Evolutionary conservation across 2,329 filamentous ascomycete species (phyloP).

Genomic region (Pyrenophora teres): DNA sequence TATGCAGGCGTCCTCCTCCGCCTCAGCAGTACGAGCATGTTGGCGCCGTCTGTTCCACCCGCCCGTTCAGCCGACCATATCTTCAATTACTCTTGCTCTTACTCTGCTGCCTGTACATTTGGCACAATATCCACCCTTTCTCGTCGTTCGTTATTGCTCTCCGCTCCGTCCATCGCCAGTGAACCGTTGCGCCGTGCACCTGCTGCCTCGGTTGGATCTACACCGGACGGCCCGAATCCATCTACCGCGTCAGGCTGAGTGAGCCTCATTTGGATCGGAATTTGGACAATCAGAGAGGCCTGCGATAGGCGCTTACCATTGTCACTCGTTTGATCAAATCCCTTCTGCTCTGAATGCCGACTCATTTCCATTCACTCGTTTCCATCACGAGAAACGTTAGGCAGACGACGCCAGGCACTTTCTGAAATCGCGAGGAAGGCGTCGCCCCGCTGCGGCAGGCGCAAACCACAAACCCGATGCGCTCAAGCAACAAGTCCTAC

Average conservation of each 20-base stretch:
- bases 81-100: not conserved
- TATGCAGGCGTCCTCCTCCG: slow-evolving; percentile 21
- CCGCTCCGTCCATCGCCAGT: slow-evolving; percentile 2
- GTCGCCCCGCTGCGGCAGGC: slow-evolving; percentile 22
- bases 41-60: slow-evolving; percentile 15
- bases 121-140: not conserved
- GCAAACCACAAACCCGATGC: slow-evolving; percentile 36
- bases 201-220: slow-evolving; percentile 23
- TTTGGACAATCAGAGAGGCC: slow-evolving; percentile 1
- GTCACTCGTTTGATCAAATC: slow-evolving; percentile 11
- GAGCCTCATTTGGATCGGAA: slow-evolving; percentile 13
- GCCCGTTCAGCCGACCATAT: slow-evolving; percentile 10
- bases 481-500: slow-evolving; percentile 37
- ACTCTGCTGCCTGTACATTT: not conserved
- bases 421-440: slow-evolving; percentile 28
- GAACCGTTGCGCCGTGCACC: slow-evolving; percentile 13
- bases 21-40: slow-evolving; percentile 25
- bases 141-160: slow-evolving; percentile 10
- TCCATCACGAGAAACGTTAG: slow-evolving; percentile 17
- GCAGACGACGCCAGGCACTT: slow-evolving; percentile 16
- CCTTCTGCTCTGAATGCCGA: slow-evolving; percentile 22
- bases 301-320: slow-evolving; percentile 12
- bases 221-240: slow-evolving; percentile 29
- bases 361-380: slow-evolving; percentile 8
- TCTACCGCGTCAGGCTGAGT: not conserved